Percentiles rank a stretch among this genome's conserved stretches.
Conservation (phyloP, 2,329 filamentous ascomycete genomes). For the Trichoderma sp. region DNA sequence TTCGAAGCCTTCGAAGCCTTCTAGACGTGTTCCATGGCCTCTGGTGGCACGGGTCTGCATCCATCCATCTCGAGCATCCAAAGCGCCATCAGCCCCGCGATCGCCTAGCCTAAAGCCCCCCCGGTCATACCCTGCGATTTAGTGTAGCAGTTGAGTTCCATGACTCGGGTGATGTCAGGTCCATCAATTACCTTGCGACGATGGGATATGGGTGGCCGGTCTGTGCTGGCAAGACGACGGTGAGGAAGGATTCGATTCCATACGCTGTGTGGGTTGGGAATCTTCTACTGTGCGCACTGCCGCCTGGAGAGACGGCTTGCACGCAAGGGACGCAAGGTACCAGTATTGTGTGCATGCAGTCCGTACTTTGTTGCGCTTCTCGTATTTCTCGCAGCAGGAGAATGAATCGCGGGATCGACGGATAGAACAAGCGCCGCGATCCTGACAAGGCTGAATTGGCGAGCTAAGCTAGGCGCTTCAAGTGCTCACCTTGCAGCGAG, state of each 20-base stretch:
- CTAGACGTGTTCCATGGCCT: slow-evolving; percentile 18
- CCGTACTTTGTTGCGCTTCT: neutral
- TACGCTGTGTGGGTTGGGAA: neutral
- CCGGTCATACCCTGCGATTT: neutral
- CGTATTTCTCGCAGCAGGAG: neutral
- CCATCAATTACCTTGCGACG: neutral
- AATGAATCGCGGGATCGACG: slow-evolving; percentile 8
- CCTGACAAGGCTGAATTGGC: slow-evolving; percentile 15
- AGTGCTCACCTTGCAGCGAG: neutral
- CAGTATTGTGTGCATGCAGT: neutral
- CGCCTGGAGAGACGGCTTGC: neutral
- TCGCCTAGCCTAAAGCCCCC: slow-evolving; percentile 8
- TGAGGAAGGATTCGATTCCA: slow-evolving; percentile 1
- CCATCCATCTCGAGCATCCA: neutral
- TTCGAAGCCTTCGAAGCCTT: slow-evolving; percentile 15
- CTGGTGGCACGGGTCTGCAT: slow-evolving; percentile 11
- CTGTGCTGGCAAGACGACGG: neutral
- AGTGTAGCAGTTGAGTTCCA: neutral
- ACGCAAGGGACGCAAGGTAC: neutral
- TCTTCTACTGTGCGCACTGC: neutral
- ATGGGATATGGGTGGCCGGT: slow-evolving; percentile 3
- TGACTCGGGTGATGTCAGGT: neutral
- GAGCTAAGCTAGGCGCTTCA: neutral
- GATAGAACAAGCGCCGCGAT: neutral
- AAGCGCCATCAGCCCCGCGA: slow-evolving; percentile 21